A percentile compares a stretch with the other conserved stretches of the same genome.
Conservation (phyloP, 2,329 filamentous ascomycete species). For the Colletotrichum orchidophilum region DNA sequence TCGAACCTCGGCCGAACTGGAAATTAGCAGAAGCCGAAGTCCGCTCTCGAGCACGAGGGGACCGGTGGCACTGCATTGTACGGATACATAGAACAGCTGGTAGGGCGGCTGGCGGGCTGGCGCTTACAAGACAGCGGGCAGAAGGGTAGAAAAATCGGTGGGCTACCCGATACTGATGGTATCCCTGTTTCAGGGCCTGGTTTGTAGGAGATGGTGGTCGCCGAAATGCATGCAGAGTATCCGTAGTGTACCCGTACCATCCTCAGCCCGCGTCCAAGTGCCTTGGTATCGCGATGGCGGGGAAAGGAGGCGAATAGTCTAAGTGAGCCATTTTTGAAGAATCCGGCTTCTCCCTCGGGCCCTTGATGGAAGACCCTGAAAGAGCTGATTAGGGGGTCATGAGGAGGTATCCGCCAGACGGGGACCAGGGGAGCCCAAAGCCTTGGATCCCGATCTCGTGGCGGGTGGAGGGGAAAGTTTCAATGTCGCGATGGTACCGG, state of each 20-base stretch:
- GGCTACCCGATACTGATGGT: conserved; percentile 5
- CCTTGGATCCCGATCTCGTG: conserved; percentile 7
- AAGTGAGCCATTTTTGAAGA: conserved; percentile 21
- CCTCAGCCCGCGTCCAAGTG: not conserved
- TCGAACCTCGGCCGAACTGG: conserved; percentile 24
- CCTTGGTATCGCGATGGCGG: conserved; percentile 1
- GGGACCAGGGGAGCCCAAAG: conserved; percentile 13
- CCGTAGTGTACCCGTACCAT: not conserved
- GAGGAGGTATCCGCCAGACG: conserved; percentile 3
- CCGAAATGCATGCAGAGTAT: not conserved
- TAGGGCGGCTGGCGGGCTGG: not conserved
- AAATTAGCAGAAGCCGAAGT: conserved; percentile 29
- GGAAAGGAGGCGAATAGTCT: conserved; percentile 1
- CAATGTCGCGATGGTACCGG: conserved; percentile 8
- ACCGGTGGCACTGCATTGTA: not conserved
- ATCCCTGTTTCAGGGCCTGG: conserved; percentile 1
- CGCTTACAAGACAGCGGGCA: not conserved
- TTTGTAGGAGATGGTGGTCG: not conserved
- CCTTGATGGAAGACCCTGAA: not conserved
- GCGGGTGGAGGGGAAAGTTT: not conserved
- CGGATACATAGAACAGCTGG: not conserved
- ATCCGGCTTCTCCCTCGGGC: conserved; percentile 17
- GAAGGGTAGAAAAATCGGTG: not conserved
- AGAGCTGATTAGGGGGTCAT: conserved; percentile 19
- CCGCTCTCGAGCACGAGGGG: not conserved